Evolutionary conservation across 2,329 filamentous ascomycete species (phyloP), one percentile per base, ranked within the genome.

Genomic region (Leptographium radiaticola): DNA sequence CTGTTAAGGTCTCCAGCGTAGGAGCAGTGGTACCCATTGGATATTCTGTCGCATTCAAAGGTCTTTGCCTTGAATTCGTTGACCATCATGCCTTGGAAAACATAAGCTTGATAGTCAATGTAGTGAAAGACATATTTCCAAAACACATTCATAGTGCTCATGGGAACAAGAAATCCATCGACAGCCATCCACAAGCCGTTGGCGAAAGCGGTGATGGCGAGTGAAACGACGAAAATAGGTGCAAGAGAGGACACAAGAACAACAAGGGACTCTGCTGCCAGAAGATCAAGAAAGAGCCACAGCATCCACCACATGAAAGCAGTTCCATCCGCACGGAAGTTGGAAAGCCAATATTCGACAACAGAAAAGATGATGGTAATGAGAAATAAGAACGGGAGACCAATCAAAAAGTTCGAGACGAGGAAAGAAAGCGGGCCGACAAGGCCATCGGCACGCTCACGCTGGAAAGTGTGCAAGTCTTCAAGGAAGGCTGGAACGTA

Each of bases 61-160:
- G 71, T 75, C 15, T 86, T 73, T 18, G 76, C 59, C 1, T 71
- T 71, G 65, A 95, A 93, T 69, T 95, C 87, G 63, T 93, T 94
- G 52, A 91, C 82, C 87, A 94, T 93, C 88, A 95, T 93, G 15
- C 87, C 88, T 64, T 91, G 81, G 65, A 94, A 95, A 4, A 94
- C 88, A 61, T 90, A 94, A 44, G 74, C 78, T 65, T 91, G 87
- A 63, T 94, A 94, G 65, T 94, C 86, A 63, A 90, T 90, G 66
- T 90, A 94, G 64, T 90, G 85, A 62, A 93, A 93, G 7, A 86
- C 86, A 62, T 94, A 93, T 66, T 82, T 80, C 81, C 86, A 95
- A 61, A 95, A 95, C 2, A 77, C 79, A 66, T 95, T 94, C 43
- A 94, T 74, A 2, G 83, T 77, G 1, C 72, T 78, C 4, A 83